Percentiles rank a stretch among this genome's conserved stretches.
Evolutionary conservation across 768 basidiomycete genomes (phyloP).

Genomic region (Tricholoma terreum): DNA sequence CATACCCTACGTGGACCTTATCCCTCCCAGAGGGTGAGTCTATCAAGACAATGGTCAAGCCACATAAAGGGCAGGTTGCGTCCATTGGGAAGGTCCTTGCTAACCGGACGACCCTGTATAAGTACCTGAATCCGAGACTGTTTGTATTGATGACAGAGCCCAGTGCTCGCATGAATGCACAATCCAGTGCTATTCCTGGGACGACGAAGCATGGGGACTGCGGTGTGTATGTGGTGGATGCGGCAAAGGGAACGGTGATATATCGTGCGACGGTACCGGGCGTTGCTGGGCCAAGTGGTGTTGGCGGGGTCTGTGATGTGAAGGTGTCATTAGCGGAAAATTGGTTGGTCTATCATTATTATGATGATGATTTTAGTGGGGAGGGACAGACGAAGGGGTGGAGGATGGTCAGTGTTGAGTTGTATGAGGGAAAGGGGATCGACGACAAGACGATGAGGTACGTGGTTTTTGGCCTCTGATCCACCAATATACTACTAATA

Average conservation of each 20-base stretch:
- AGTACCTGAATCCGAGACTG: conserved; percentile 86
- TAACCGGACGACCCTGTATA: conserved; percentile 87
- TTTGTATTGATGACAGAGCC: conserved; percentile 59
- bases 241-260: conserved; percentile 70
- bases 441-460: conserved; percentile 77
- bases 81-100: conserved; percentile 83
- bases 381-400: conserved; percentile 59
- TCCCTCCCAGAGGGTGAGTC: conserved; percentile 55
- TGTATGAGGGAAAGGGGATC: conserved; percentile 73
- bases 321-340: conserved; percentile 78
- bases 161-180: conserved; percentile 8
- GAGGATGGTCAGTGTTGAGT: conserved; percentile 77
- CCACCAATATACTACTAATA: background rate
- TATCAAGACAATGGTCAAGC: conserved; percentile 50
- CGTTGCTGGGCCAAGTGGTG: conserved; percentile 17
- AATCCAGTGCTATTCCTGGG: background rate
- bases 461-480: conserved; percentile 17
- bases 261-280: conserved; percentile 61
- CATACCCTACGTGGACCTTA: conserved; percentile 65
- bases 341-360: conserved; percentile 90
- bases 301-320: conserved; percentile 52
- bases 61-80: conserved; percentile 56
- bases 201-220: conserved; percentile 35
- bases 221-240: conserved; percentile 76
- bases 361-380: conserved; percentile 52